Evolutionary conservation across 192 early-diverging fungal genomes (phyloP), one percentile per base, ranked within the genome.

Genomic region (Lobulomyces angularis): DNA sequence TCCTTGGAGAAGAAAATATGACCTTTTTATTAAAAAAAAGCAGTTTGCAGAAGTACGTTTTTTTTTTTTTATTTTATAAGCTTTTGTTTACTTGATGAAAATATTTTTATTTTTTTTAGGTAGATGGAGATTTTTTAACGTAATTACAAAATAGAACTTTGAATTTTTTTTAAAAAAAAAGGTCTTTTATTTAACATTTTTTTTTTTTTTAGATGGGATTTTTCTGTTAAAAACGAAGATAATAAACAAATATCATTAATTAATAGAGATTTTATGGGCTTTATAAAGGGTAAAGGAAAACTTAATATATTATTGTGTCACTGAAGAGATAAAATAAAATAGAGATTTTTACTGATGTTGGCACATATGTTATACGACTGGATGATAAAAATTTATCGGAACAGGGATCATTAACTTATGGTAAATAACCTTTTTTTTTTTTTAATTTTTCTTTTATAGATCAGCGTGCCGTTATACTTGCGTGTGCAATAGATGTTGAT

Each of bases 141-240:
- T n/a, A n/a, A n/a, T n/a, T n/a, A n/a, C n/a, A n/a, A n/a, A n/a
- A n/a, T n/a, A n/a, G n/a, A n/a, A n/a, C n/a, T n/a, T n/a, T n/a
- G n/a, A n/a, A n/a, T n/a, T n/a, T n/a, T n/a, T n/a, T n/a, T n/a
- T n/a, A n/a, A n/a, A n/a, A n/a, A n/a, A n/a, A n/a, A n/a, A n/a
- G n/a, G n/a, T n/a, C n/a, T n/a, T n/a, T n/a, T n/a, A n/a, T n/a
- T n/a, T n/a, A n/a, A n/a, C n/a, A n/a, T n/a, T n/a, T n/a, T n/a
- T n/a, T n/a, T n/a, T n/a, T 79, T 88, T 46, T 56, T 80, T 19
- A 71, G 80, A 1, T 84, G 86, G 79, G 77, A 90, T 42, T 93
- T 93, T 70, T 51, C 69, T 17, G 56, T 87, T 37, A 50, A 58
- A 8, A 67, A 77, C 30, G 70, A 73, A 37, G 43, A 63, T 19